A percentile compares a stretch with the other conserved stretches of the same genome.
Evolutionary conservation across 139 green algal genomes (phyloP).

Genomic region (Closterium sp.): DNA sequence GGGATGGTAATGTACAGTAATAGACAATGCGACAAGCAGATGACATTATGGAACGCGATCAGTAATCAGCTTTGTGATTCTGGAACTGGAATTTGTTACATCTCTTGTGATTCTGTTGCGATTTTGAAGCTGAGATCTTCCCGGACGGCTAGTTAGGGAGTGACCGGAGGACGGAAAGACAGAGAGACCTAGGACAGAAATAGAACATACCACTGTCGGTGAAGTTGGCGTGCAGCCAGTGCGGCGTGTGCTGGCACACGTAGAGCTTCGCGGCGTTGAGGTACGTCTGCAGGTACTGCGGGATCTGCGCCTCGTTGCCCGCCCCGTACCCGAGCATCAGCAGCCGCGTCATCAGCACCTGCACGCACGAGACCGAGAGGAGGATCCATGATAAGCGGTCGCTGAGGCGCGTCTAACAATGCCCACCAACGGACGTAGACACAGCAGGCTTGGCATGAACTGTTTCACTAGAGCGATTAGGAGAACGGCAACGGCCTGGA

Average conservation of each 20-base stretch:
- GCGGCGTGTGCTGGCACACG: conserved; percentile 6
- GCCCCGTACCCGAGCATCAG: conserved; percentile 17
- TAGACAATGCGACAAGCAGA: neutral
- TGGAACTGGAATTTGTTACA: no score
- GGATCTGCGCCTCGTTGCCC: neutral
- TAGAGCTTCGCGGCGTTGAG: conserved; percentile 1
- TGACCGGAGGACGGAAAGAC: neutral
- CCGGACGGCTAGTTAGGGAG: neutral
- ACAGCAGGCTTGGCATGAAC: no score
- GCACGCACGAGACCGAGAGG: neutral
- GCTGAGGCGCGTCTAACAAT: no score
- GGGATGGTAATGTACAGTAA: neutral
- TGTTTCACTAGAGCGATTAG: no score
- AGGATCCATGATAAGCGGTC: no score
- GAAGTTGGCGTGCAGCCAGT: neutral
- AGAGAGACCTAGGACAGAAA: neutral
- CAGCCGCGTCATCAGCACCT: conserved; percentile 34
- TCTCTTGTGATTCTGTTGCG: no score
- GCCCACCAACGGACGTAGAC: no score
- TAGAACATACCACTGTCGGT: neutral
- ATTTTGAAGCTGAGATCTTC: neutral
- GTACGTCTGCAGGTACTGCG: conserved; percentile 6
- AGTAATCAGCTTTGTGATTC: no score
- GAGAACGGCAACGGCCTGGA: no score
- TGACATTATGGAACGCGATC: no score